Evolutionary conservation across 495 filamentous ascomycete genomes (phyloP), one percentile per base, ranked within the genome.

Genomic region (Sporormia fimetaria): DNA sequence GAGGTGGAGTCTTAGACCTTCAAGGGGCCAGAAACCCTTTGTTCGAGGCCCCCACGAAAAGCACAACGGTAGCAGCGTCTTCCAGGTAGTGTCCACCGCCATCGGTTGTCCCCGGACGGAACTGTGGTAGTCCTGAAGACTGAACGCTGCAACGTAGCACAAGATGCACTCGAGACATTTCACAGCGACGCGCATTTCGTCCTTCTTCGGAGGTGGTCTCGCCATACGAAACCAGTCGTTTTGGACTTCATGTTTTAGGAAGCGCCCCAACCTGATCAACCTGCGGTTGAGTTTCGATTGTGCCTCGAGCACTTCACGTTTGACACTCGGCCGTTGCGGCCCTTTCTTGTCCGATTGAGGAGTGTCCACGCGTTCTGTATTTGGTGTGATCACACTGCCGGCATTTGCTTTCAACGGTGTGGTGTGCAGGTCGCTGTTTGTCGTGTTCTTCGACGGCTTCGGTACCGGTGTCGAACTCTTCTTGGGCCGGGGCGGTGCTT

Each of bases 121-220:
- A 3, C n/a, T 16, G 7, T 34, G 25, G 3, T 27, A 5, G 21
- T 56, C 52, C 24, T 30, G 27, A 9, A 30, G 34, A 29, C 49
- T 35, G 23, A 40, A 51, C 9, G 52, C 33, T 26, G 41, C 37
- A 32, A 52, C 40, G 33, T 44, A 56, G 4, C 35, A 52, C 41
- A 54, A 21, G 17, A 55, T 47, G 34, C 51, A 55, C 18, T 55
- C 51, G 20, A 55, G 20, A 16, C 37, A 35, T 24, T 26, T 47
- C 10, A 55, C 29, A 21, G 47, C 47, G 6, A 24, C 47, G n/a
- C 43, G 51, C 34, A 42, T 39, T 34, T 15, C 17, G 24, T 51
- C 51, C 6, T 39, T 25, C n/a, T 46, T 29, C 17, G 10, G 46
- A 14, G 30, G 7, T 22, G 27, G 11, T 4, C 37, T 37, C 26